Evolutionary conservation across 2,329 filamentous ascomycete genomes (phyloP).

Genomic region (Ascochyta rabiei): DNA sequence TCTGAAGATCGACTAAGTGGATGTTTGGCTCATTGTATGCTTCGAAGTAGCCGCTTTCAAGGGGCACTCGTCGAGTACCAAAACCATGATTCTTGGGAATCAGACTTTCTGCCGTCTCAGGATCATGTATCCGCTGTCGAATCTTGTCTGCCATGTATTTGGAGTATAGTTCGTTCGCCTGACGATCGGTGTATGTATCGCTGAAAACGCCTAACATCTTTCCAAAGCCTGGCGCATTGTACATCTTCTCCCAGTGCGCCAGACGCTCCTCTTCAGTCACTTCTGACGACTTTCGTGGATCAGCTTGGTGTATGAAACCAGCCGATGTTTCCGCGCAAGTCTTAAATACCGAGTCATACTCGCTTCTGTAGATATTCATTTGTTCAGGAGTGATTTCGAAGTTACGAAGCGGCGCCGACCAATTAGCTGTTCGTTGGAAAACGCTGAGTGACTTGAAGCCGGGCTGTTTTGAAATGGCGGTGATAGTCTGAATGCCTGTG

Average conservation of each 20-base stretch:
- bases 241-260: constrained; percentile 25
- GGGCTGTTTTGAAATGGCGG: constrained; percentile 58
- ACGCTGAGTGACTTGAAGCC: constrained; percentile 54
- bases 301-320: constrained; percentile 23
- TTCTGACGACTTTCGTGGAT: constrained; percentile 16
- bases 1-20: constrained; percentile 51
- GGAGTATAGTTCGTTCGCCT: constrained; percentile 34
- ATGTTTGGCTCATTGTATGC: constrained; percentile 53
- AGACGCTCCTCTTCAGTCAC: constrained; percentile 20
- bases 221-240: constrained; percentile 24
- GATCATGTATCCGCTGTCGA: constrained; percentile 46
- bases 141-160: constrained; percentile 47
- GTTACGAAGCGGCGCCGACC: constrained; percentile 26
- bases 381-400: constrained; percentile 17
- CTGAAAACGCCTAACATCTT: constrained; percentile 25
- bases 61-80: constrained; percentile 29
- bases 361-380: constrained; percentile 18
- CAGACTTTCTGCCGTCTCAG: constrained; percentile 50
- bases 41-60: constrained; percentile 46
- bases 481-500: constrained; percentile 66
- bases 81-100: constrained; percentile 46
- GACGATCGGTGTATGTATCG: constrained; percentile 26
- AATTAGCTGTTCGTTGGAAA: constrained; percentile 66
- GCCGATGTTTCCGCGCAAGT: constrained; percentile 19
- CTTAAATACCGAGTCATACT: constrained; percentile 22